A percentile compares a stretch with the other conserved stretches of the same genome.
These are phyloP conservation scores for Lenwebbia sp. DNA, from an alignment of 345 rosid genomes.

Conservation along the genomic window DNA sequence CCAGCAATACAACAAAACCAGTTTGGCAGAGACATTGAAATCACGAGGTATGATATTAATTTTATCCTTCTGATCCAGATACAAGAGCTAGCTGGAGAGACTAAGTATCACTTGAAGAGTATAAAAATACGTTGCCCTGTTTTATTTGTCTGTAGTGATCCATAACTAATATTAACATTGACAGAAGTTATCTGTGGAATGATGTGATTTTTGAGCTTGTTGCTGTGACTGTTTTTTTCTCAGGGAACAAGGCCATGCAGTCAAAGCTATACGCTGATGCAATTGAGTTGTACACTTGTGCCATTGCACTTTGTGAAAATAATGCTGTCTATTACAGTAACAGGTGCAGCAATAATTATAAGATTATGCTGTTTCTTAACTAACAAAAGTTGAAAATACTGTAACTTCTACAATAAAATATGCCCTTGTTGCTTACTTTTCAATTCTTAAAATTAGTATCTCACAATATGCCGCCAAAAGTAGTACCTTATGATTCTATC, in stretches of 20 bases:
- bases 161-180: background rate
- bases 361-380: background rate
- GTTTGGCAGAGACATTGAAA: slow-evolving; percentile 63
- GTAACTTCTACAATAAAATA: background rate
- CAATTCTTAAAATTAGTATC: background rate
- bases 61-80: background rate
- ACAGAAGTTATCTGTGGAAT: background rate
- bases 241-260: slow-evolving; percentile 88
- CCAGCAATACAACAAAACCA: slow-evolving; percentile 30
- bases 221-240: slow-evolving; percentile 6
- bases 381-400: background rate
- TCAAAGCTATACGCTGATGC: slow-evolving; percentile 56
- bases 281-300: slow-evolving; percentile 62
- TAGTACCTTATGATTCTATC: background rate
- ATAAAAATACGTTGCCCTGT: background rate
- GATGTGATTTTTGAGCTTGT: background rate
- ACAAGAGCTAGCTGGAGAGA: background rate
- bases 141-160: background rate
- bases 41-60: slow-evolving; percentile 45
- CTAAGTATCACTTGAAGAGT: background rate
- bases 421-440: background rate
- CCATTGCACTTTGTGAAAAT: slow-evolving; percentile 49
- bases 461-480: background rate
- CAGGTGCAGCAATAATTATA: slow-evolving; percentile 33
- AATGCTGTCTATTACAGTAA: slow-evolving; percentile 86